Conservation (phyloP, 768 basidiomycete species). For the Solioccasus polychromus region DNA sequence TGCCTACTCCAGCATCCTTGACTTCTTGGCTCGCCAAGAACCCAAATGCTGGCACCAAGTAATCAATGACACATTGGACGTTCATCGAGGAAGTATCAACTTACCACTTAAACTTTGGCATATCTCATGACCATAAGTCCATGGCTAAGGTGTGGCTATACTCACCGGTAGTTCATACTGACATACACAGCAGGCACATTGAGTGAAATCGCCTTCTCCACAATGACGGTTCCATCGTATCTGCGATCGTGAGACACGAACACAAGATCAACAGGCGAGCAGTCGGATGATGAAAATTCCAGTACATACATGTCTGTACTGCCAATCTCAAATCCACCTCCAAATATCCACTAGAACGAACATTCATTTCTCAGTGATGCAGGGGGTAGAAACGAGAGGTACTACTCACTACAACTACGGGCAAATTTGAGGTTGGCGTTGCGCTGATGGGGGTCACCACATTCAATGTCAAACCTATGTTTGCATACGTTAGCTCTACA, state of each 20-base stretch:
- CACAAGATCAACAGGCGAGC: background rate
- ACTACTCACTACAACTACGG: constrained; percentile 49
- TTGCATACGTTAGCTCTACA: background rate
- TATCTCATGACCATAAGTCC: too few species aligned
- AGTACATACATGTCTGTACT: constrained; percentile 12
- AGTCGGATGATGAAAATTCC: too few species aligned
- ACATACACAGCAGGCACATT: constrained; percentile 38
- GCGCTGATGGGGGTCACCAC: constrained; percentile 44
- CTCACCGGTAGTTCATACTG: constrained; percentile 41
- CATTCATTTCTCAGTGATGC: background rate
- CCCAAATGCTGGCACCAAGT: constrained; percentile 40
- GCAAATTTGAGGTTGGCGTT: constrained; percentile 42
- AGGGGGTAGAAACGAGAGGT: background rate
- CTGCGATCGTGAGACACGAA: background rate
- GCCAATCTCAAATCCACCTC: constrained; percentile 37
- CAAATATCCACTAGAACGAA: constrained; percentile 39
- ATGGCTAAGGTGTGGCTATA: background rate
- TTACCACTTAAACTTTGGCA: too few species aligned
- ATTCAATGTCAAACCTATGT: constrained; percentile 48
- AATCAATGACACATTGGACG: background rate
- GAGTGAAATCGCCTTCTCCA: constrained; percentile 31
- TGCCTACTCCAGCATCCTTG: constrained; percentile 39
- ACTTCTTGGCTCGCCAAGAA: constrained; percentile 41
- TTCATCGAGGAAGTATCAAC: too few species aligned
- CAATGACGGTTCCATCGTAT: constrained; percentile 22